These are phyloP conservation scores for Liriodendron chinense DNA, from an alignment of 164 flowering plant species.

Conservation along the genomic window DNA sequence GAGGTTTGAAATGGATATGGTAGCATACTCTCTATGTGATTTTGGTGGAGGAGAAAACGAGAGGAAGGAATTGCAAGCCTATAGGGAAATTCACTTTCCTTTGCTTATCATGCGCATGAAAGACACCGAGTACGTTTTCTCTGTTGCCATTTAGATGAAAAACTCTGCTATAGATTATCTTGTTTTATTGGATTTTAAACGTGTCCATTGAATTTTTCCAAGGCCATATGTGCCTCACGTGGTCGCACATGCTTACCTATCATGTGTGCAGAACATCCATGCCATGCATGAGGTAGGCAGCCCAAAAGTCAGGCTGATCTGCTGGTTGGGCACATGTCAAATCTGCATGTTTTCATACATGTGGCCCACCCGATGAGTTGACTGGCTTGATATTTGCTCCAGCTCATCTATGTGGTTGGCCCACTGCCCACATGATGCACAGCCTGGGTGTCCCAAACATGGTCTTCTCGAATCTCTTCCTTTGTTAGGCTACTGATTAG, in stretches of 20 bases:
- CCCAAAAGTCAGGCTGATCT: not conserved
- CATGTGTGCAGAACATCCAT: not conserved
- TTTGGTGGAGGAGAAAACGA: conserved; percentile 93
- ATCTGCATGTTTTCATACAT: not conserved
- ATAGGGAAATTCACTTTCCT: conserved; percentile 84
- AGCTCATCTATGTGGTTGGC: not conserved
- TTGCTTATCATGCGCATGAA: conserved; percentile 66
- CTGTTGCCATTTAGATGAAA: not conserved
- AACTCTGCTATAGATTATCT: not conserved
- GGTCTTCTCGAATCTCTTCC: not conserved
- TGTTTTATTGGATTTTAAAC: not conserved
- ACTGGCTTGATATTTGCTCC: not conserved
- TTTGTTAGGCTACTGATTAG: not conserved
- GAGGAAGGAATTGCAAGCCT: conserved; percentile 71
- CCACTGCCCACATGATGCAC: not conserved
- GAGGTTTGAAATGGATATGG: conserved; percentile 97
- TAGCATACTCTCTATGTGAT: conserved; percentile 89
- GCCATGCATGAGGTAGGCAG: not conserved
- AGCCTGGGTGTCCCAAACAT: not conserved
- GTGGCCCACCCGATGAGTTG: not conserved
- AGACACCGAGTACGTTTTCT: conserved; percentile 43
- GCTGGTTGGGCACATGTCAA: not conserved
- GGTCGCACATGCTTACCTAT: not conserved
- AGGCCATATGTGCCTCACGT: not conserved
- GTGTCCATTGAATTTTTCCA: not conserved